A percentile compares a stretch with the other conserved stretches of the same genome.
These are phyloP conservation scores for Pseudogymnoascus sp. DNA, from an alignment of 2,329 filamentous ascomycete genomes.

Conservation along the genomic window DNA sequence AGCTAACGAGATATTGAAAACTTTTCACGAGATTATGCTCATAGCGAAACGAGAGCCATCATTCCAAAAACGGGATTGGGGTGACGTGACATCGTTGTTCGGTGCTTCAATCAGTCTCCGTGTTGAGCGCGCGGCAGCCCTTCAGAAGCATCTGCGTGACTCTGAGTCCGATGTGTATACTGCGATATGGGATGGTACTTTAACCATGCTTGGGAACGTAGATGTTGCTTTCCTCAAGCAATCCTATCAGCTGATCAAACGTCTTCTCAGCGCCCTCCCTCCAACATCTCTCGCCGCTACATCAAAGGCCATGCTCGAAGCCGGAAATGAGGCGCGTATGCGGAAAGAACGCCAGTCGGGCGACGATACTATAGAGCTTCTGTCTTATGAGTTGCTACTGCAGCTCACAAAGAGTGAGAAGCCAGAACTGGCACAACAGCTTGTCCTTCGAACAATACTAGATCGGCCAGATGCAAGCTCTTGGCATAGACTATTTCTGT, in stretches of 20 bases:
- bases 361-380: constrained; percentile 17
- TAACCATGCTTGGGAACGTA: constrained; percentile 14
- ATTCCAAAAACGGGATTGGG: constrained; percentile 14
- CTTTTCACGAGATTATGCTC: constrained; percentile 14
- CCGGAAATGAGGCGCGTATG: constrained; percentile 13
- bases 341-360: constrained; percentile 12
- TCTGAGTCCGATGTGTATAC: constrained; percentile 12
- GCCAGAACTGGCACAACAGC: constrained; percentile 26
- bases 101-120: constrained; percentile 13
- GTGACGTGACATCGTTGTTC: constrained; percentile 11
- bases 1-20: constrained; percentile 15
- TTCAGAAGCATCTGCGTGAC: constrained; percentile 10
- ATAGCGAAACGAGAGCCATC: constrained; percentile 17
- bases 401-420: constrained; percentile 27
- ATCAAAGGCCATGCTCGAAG: constrained; percentile 15
- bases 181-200: constrained; percentile 13
- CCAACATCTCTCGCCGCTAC: constrained; percentile 13
- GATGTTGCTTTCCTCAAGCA: constrained; percentile 11
- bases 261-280: constrained; percentile 7
- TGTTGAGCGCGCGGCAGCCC: background rate
- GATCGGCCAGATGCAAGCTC: constrained; percentile 34
- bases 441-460: constrained; percentile 27
- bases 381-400: constrained; percentile 24
- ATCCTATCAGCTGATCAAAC: constrained; percentile 1
- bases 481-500: constrained; percentile 35